Evolutionary conservation across 192 early-diverging fungal species (phyloP).

Genomic region (Linnemannia zychae): DNA sequence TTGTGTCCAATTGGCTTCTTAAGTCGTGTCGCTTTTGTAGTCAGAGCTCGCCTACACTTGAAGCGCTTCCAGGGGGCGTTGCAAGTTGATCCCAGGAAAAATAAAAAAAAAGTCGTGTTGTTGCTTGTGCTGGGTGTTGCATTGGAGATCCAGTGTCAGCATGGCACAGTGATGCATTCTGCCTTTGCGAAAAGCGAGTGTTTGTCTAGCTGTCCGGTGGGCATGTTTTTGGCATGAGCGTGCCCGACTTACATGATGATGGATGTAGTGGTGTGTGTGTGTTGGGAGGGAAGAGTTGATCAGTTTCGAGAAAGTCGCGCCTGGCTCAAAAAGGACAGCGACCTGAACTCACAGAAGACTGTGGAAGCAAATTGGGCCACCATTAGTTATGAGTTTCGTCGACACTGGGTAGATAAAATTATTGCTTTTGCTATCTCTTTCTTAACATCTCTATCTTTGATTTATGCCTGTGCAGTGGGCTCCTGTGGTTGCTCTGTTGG

Average conservation of each 20-base stretch:
- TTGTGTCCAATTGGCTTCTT: background rate
- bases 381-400: background rate
- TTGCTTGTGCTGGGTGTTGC: background rate
- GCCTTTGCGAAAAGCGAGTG: background rate
- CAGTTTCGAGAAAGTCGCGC: conserved; percentile 4
- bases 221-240: background rate
- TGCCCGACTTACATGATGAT: conserved; percentile 4
- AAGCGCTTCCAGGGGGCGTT: background rate
- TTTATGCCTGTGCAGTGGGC: background rate
- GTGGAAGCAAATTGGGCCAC: background rate
- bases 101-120: background rate
- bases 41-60: background rate
- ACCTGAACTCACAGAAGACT: background rate
- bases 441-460: background rate
- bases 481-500: background rate
- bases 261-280: background rate
- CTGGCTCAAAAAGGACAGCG: background rate
- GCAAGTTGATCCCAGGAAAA: background rate
- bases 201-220: background rate
- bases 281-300: conserved; percentile 1
- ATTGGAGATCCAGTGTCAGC: background rate
- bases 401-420: conserved; percentile 5
- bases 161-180: background rate
- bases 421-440: background rate
- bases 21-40: background rate